Evolutionary conservation across 169 alveolate species (phyloP), one percentile per base, ranked within the genome.

Genomic region (Plasmodium malariae): DNA sequence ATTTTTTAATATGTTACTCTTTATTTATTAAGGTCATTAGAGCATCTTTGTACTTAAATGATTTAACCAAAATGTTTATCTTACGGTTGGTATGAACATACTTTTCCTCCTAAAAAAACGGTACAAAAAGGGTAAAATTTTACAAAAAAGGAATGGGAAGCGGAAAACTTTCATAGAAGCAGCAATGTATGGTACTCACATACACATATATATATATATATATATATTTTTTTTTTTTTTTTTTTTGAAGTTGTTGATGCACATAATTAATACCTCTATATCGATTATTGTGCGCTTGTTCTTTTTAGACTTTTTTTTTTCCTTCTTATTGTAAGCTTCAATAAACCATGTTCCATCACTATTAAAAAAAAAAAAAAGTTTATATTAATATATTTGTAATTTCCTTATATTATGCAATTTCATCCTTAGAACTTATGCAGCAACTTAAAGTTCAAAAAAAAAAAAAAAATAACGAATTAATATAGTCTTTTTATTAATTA

Each of bases 21-120:
- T 49, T 0, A 11, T 67, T 67, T 34, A 80, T 80, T 45, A 68
- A 4, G 17, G 9, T 7, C 54, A 80, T 80, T 14, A 80, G 32
- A 30, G 90, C 90, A 14, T 80, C 90, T 24, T 65, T 51, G n/a
- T 67, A 80, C 51, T 51, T 80, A 48, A 80, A 80, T 30, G 1
- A 51, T 36, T 67, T 80, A 51, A 80, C 0, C 7, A 19, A 51
- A 11, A 34, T 21, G 36, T 63, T 67, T 51, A 80, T 37, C 0
- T 63, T 71, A 3, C 26, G 7, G 62, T 37, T 43, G 1, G 62
- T 17, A 43, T 32, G 51, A 1, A 19, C 19, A 32, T 26, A 32
- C 34, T 21, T 48, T 71, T 32, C 48, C n/a, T 65, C 83, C 90
- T 80, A 68, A 49, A 37, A 49, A 48, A 59, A n/a, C n/a, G n/a